Conservation (phyloP, 2,329 filamentous ascomycete species). For the Apiospora hydei region DNA sequence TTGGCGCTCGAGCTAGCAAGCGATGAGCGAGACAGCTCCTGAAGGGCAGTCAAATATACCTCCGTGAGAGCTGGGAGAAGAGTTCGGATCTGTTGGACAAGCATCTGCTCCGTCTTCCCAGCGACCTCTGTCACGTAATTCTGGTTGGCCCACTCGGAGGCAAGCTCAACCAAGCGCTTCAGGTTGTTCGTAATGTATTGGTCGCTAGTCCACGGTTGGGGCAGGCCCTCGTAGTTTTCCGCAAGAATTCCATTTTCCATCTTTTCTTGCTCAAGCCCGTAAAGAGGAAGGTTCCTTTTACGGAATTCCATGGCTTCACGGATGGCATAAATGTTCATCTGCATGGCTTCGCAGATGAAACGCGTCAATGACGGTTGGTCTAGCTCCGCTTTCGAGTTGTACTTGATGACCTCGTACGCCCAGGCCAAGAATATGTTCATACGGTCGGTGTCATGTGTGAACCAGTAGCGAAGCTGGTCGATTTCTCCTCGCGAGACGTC, state of each 20-base stretch:
- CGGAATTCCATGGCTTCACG: conserved; percentile 75
- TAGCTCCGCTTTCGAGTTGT: conserved; percentile 68
- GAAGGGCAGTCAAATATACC: conserved; percentile 60
- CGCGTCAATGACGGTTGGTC: conserved; percentile 62
- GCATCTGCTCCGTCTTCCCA: conserved; percentile 41
- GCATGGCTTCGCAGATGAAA: conserved; percentile 71
- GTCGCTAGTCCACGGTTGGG: conserved; percentile 87
- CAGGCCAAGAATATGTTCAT: conserved; percentile 81
- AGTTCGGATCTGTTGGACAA: conserved; percentile 55
- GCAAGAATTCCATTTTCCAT: conserved; percentile 70
- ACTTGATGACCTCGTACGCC: conserved; percentile 79
- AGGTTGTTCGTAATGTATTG: conserved; percentile 66
- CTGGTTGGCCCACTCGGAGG: conserved; percentile 61
- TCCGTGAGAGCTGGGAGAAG: conserved; percentile 61
- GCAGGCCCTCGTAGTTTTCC: conserved; percentile 71
- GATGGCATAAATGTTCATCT: conserved; percentile 73
- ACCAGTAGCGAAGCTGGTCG: conserved; percentile 86
- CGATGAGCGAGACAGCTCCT: conserved; percentile 61
- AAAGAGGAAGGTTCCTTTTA: conserved; percentile 69
- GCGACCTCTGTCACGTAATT: conserved; percentile 45
- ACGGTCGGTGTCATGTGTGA: conserved; percentile 76
- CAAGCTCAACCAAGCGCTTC: conserved; percentile 66
- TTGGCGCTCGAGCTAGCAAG: conserved; percentile 53
- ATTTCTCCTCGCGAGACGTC: conserved; percentile 72
- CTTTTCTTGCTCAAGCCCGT: conserved; percentile 74